A percentile compares a stretch with the other conserved stretches of the same genome.
Evolutionary conservation across 805 yeast species (phyloP).

Genomic region (Candida sithepensis): DNA sequence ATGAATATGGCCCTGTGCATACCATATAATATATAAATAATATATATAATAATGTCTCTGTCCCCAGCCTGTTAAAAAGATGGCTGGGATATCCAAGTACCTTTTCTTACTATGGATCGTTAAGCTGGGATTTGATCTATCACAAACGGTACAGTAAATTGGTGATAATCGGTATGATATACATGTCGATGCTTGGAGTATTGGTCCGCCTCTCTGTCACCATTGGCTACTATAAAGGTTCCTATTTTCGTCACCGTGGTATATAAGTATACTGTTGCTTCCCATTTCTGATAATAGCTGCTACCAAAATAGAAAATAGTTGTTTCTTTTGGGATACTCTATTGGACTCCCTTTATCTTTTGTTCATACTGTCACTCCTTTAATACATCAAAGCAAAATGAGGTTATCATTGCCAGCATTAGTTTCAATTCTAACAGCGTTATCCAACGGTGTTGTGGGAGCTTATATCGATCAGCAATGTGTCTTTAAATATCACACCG

Average conservation of each 20-base stretch:
- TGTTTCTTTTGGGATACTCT: no score
- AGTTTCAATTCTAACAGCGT: not conserved
- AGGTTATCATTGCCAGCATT: not conserved
- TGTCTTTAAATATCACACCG: constrained; percentile 17
- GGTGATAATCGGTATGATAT: no score
- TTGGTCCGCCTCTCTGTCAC: no score
- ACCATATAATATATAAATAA: no score
- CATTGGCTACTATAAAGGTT: not conserved
- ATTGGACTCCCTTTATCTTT: not conserved
- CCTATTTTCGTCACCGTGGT: not conserved
- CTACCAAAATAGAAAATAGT: no score
- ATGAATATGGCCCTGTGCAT: no score
- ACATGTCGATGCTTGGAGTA: no score
- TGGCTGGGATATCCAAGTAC: not conserved
- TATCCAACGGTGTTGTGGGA: not conserved
- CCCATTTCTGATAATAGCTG: no score
- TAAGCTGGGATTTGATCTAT: no score
- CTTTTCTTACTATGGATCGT: no score
- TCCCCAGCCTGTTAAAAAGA: not conserved
- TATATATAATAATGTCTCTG: not conserved
- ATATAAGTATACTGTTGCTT: no score
- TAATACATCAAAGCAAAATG: not conserved
- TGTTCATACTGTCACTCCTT: not conserved
- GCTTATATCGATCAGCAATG: constrained; percentile 7
- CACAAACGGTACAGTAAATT: no score